A percentile compares a stretch with the other conserved stretches of the same genome.
Evolutionary conservation across 768 basidiomycete genomes (phyloP).

Genomic region (Grammothele lineata): DNA sequence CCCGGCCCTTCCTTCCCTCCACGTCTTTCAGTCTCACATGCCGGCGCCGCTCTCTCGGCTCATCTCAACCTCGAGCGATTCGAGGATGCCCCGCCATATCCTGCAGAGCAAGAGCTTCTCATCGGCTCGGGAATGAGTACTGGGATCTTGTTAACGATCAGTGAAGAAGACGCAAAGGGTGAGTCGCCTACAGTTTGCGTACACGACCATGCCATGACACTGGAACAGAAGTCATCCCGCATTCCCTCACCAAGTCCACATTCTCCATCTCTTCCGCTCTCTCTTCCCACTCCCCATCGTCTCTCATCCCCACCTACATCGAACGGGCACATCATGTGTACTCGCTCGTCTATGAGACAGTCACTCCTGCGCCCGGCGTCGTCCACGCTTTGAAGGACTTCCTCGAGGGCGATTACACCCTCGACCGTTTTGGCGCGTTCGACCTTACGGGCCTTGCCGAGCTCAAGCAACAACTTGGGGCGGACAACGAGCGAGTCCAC

Average conservation of each 20-base stretch:
- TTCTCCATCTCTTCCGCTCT: slow-evolving; percentile 37
- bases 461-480: slow-evolving; percentile 44
- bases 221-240: slow-evolving; percentile 52
- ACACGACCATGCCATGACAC: neutral
- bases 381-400: slow-evolving; percentile 48
- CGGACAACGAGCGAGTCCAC: slow-evolving; percentile 51
- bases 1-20: slow-evolving; percentile 39
- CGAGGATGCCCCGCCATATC: slow-evolving; percentile 31
- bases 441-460: slow-evolving; percentile 49
- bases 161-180: slow-evolving; percentile 56
- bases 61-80: slow-evolving; percentile 71
- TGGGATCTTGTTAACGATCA: slow-evolving; percentile 51
- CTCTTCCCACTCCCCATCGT: slow-evolving; percentile 39
- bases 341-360: slow-evolving; percentile 45
- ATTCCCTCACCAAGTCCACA: slow-evolving; percentile 39
- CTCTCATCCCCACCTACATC: slow-evolving; percentile 53
- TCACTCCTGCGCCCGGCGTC: slow-evolving; percentile 26
- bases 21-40: slow-evolving; percentile 45
- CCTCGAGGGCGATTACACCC: slow-evolving; percentile 40
- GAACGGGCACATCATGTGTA: slow-evolving; percentile 57
- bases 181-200: slow-evolving; percentile 14
- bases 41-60: slow-evolving; percentile 56
- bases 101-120: slow-evolving; percentile 34
- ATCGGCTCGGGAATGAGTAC: slow-evolving; percentile 52
- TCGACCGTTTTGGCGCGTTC: slow-evolving; percentile 55